Evolutionary conservation across 139 green algal genomes (phyloP).

Genomic region (Deuterostichococcus epilithicus): DNA sequence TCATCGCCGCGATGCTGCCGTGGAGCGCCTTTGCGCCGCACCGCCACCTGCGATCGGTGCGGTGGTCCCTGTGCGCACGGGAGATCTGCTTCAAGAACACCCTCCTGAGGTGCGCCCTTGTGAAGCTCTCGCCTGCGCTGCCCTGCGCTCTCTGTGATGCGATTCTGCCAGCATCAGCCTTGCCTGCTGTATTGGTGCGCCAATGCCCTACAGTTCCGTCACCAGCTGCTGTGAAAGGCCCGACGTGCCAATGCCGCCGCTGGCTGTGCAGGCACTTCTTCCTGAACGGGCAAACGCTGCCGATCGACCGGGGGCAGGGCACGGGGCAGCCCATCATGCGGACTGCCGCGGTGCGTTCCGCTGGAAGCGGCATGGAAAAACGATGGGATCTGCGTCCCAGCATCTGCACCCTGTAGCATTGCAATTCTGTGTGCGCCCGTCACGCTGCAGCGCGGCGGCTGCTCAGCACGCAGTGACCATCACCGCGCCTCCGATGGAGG

Average conservation of each 20-base stretch:
- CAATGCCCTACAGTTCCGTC: not conserved
- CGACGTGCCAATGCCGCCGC: not conserved
- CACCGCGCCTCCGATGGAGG: too few relatives aligned
- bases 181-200: too few relatives aligned
- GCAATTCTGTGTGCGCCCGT: too few relatives aligned
- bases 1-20: constrained; percentile 69
- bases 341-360: constrained; percentile 28
- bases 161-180: not conserved
- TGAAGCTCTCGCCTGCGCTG: not conserved
- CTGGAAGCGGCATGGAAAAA: not conserved
- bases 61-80: constrained; percentile 80
- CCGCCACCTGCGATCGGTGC: constrained; percentile 42
- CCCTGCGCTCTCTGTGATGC: not conserved
- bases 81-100: constrained; percentile 82
- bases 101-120: constrained; percentile 53
- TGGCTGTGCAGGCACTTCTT: constrained; percentile 72
- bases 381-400: too few relatives aligned
- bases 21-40: constrained; percentile 71
- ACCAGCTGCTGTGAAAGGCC: not conserved
- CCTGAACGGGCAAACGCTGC: constrained; percentile 77
- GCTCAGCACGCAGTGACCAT: too few relatives aligned
- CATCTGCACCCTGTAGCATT: too few relatives aligned
- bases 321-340: constrained; percentile 65
- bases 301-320: constrained; percentile 67
- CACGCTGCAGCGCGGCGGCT: too few relatives aligned